Conservation (phyloP, 768 basidiomycete genomes). For the Candolleomyces eurysporus region DNA sequence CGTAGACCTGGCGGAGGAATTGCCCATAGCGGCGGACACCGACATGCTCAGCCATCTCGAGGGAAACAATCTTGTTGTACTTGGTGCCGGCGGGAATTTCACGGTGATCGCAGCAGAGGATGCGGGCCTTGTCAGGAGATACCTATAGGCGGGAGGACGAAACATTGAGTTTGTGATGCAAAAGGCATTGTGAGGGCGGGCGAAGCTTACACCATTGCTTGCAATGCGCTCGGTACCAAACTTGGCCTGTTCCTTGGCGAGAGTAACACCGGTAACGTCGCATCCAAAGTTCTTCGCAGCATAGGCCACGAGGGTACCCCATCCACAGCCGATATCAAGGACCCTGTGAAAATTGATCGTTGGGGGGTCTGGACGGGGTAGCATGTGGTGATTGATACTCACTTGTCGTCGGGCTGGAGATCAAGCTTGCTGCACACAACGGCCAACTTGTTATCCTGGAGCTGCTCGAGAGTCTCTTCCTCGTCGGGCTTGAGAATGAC, state of each 20-base stretch:
- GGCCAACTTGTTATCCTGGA: constrained; percentile 98
- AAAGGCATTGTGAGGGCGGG: too few species aligned
- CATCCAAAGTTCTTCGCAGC: constrained; percentile 98
- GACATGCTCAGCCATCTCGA: constrained; percentile 99
- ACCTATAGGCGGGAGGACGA: constrained; percentile 24
- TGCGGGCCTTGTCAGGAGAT: constrained; percentile 71
- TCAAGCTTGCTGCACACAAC: constrained; percentile 94
- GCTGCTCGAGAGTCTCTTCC: constrained; percentile 83
- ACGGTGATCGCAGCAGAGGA: constrained; percentile 91
- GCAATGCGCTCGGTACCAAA: constrained; percentile 90
- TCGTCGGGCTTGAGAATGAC: constrained; percentile 68
- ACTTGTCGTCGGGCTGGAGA: constrained; percentile 80
- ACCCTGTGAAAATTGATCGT: constrained; percentile 37
- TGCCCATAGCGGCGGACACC: constrained; percentile 88
- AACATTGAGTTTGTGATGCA: too few species aligned
- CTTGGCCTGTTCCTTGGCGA: constrained; percentile 85
- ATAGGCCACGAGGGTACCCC: constrained; percentile 94
- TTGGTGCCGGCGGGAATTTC: constrained; percentile 79
- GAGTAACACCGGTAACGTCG: constrained; percentile 94
- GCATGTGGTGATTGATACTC: constrained; percentile 5
- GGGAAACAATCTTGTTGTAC: constrained; percentile 91
- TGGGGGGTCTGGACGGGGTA: constrained; percentile 21
- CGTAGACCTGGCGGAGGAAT: constrained; percentile 90
- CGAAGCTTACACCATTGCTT: constrained; percentile 60
- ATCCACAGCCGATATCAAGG: constrained; percentile 89